phyloP scores from a whole-genome alignment of 148 eudicot species.

The Agrostemma githago region DNA sequence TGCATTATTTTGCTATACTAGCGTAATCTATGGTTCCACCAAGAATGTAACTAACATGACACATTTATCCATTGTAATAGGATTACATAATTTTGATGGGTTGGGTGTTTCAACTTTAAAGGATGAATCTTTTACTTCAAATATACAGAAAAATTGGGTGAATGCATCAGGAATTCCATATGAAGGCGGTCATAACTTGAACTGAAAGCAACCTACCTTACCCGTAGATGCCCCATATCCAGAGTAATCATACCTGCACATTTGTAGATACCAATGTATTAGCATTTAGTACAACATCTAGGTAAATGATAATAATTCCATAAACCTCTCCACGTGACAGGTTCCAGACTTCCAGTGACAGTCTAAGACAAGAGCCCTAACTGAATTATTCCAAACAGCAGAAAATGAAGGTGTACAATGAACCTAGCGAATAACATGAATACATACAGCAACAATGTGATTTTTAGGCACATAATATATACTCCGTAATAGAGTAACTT shows the following conservation, averaged over 20 bases:
- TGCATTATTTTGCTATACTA: not conserved
- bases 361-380: not conserved
- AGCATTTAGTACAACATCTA: not conserved
- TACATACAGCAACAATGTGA: too few relatives aligned
- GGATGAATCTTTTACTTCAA: not conserved
- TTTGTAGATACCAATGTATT: conserved; percentile 11
- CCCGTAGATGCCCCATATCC: conserved; percentile 98
- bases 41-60: not conserved
- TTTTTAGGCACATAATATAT: too few relatives aligned
- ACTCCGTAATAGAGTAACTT: too few relatives aligned
- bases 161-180: not conserved
- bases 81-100: not conserved
- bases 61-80: not conserved
- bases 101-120: not conserved
- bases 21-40: not conserved
- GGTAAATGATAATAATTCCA: not conserved
- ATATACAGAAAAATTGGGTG: not conserved
- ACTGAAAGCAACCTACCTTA: conserved; percentile 45
- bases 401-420: not conserved
- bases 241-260: conserved; percentile 93
- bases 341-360: not conserved
- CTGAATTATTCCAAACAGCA: not conserved
- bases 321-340: not conserved
- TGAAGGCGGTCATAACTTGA: not conserved
- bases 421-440: too few relatives aligned